Evolutionary conservation across 1,284 basidiomycete species (phyloP).

Genomic region (Leccinum pachyderme): DNA sequence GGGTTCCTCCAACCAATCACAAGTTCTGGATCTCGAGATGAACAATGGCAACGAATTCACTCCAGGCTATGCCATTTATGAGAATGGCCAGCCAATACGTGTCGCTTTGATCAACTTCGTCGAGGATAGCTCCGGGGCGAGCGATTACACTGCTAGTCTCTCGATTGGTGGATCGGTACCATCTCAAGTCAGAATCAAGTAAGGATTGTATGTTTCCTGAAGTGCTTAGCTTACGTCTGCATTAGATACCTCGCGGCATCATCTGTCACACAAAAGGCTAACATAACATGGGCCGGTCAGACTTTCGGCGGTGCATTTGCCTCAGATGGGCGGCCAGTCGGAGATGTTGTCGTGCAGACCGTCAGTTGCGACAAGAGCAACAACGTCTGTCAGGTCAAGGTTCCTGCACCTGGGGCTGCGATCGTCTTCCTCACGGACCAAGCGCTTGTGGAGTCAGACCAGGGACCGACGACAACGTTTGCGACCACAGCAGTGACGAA

Average conservation of each 20-base stretch:
- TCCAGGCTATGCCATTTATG: slow-evolving; percentile 74
- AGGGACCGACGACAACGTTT: slow-evolving; percentile 38
- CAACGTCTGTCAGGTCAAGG: slow-evolving; percentile 46
- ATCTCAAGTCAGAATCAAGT: slow-evolving; percentile 54
- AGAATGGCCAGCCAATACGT: slow-evolving; percentile 53
- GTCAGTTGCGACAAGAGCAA: slow-evolving; percentile 44
- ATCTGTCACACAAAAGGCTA: slow-evolving; percentile 60
- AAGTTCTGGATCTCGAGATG: slow-evolving; percentile 57
- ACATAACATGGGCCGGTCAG: slow-evolving; percentile 73
- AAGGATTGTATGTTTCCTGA: slow-evolving; percentile 19
- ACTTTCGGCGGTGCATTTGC: slow-evolving; percentile 64
- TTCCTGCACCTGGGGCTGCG: slow-evolving; percentile 54
- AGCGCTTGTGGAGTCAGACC: slow-evolving; percentile 37
- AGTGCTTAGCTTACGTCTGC: slow-evolving; percentile 1
- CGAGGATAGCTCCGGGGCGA: slow-evolving; percentile 50
- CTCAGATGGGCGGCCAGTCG: slow-evolving; percentile 62
- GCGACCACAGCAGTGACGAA: slow-evolving; percentile 39
- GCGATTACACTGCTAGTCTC: slow-evolving; percentile 47
- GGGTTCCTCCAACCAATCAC: slow-evolving; percentile 55
- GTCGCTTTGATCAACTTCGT: slow-evolving; percentile 71
- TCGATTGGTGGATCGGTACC: slow-evolving; percentile 45
- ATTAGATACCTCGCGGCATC: slow-evolving; percentile 50
- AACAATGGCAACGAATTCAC: slow-evolving; percentile 53
- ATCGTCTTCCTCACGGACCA: slow-evolving; percentile 52
- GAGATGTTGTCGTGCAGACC: slow-evolving; percentile 44